A percentile compares a stretch with the other conserved stretches of the same genome.
phyloP scores from a whole-genome alignment of 768 basidiomycete species.

The Russula vinacea region DNA sequence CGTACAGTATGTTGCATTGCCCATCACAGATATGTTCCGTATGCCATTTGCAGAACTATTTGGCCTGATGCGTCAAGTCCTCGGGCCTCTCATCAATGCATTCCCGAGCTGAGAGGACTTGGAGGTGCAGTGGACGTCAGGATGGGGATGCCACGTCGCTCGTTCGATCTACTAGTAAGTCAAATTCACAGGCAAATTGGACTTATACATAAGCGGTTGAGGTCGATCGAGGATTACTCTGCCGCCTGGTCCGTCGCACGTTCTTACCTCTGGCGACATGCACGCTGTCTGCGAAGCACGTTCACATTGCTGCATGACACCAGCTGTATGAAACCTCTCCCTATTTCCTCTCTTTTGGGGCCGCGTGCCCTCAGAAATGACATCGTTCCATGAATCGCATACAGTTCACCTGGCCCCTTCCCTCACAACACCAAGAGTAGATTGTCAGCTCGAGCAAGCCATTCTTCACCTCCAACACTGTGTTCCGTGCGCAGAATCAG shows the following conservation, averaged over 20 bases:
- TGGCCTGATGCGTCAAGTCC: constrained; percentile 14
- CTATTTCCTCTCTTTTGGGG: background rate
- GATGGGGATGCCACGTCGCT: background rate
- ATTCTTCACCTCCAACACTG: background rate
- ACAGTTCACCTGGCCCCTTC: background rate
- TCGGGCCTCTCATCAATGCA: background rate
- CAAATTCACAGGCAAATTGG: too few relatives aligned
- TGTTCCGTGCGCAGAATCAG: background rate
- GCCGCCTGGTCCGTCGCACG: too few relatives aligned
- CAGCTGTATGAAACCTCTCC: background rate
- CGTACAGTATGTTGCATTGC: constrained; percentile 19
- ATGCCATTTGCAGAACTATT: constrained; percentile 17
- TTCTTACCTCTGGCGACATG: too few relatives aligned
- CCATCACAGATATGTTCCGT: constrained; percentile 10
- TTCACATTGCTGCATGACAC: background rate
- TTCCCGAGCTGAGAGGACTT: constrained; percentile 5
- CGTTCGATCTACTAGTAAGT: background rate
- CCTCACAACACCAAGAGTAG: background rate
- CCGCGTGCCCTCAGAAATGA: background rate
- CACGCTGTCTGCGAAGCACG: too few relatives aligned
- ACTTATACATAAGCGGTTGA: too few relatives aligned
- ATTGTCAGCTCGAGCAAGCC: background rate
- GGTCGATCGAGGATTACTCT: too few relatives aligned
- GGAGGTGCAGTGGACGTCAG: background rate
- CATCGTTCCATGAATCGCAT: background rate